A percentile compares a stretch with the other conserved stretches of the same genome.
Evolutionary conservation across 2,329 filamentous ascomycete genomes (phyloP).

Genomic region (Ophiocordyceps robertsii): DNA sequence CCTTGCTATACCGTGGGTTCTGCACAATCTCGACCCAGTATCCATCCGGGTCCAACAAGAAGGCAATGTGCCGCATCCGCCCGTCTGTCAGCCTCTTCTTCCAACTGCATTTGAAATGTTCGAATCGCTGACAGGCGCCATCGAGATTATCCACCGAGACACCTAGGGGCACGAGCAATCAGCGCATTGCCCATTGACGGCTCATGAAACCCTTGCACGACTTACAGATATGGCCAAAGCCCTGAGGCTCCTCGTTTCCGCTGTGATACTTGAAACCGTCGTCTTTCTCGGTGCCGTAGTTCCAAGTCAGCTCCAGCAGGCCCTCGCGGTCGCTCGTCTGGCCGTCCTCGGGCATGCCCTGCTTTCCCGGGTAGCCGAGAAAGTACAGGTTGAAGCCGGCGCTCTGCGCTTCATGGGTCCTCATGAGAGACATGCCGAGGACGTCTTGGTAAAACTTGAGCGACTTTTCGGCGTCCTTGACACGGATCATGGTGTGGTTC

Average conservation of each 20-base stretch:
- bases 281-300: constrained; percentile 74
- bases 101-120: constrained; percentile 70
- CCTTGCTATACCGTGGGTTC: constrained; percentile 53
- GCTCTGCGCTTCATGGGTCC: constrained; percentile 55
- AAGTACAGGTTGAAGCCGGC: constrained; percentile 87
- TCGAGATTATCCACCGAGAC: constrained; percentile 81
- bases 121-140: constrained; percentile 75
- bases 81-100: constrained; percentile 94
- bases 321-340: constrained; percentile 61
- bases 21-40: constrained; percentile 77
- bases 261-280: constrained; percentile 77
- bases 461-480: constrained; percentile 67
- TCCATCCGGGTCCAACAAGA: constrained; percentile 74
- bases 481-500: constrained; percentile 91
- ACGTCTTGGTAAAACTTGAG: constrained; percentile 74
- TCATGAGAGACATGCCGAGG: constrained; percentile 75
- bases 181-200: neutral
- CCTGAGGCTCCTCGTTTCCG: constrained; percentile 82
- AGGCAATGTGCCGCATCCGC: constrained; percentile 86
- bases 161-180: constrained; percentile 27
- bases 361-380: constrained; percentile 58
- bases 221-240: constrained; percentile 86
- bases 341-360: constrained; percentile 37
- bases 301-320: constrained; percentile 81
- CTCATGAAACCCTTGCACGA: neutral